phyloP scores from a whole-genome alignment of 140 eudicot genomes.

The Ambrosia hybrid region DNA sequence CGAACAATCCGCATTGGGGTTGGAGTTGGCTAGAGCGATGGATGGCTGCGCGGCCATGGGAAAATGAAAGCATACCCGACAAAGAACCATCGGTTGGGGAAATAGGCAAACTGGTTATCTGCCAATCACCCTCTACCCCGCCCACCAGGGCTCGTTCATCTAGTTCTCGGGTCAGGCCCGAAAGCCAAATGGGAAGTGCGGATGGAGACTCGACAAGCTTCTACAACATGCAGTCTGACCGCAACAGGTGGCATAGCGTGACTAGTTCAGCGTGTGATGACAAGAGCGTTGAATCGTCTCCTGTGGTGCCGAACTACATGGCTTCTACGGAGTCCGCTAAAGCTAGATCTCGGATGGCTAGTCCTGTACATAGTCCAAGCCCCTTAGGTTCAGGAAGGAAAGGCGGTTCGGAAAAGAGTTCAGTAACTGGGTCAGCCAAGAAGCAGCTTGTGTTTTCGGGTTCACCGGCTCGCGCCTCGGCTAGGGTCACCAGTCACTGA shows the following conservation, averaged over 20 bases:
- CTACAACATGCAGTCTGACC: conserved; percentile 52
- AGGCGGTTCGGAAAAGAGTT: conserved; percentile 30
- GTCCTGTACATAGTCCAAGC: conserved; percentile 37
- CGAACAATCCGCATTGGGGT: conserved; percentile 82
- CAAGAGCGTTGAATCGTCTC: conserved; percentile 62
- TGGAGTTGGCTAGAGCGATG: conserved; percentile 93
- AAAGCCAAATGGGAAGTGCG: conserved; percentile 50
- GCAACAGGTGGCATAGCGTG: conserved; percentile 46
- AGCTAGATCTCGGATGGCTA: conserved; percentile 51
- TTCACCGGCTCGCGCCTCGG: conserved; percentile 43
- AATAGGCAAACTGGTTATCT: conserved; percentile 3
- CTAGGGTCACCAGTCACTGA: conserved; percentile 43
- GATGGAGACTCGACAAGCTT: conserved; percentile 59
- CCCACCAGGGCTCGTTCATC: conserved; percentile 26
- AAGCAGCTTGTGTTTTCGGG: conserved; percentile 54
- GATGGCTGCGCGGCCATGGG: conserved; percentile 89
- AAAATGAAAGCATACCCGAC: conserved; percentile 33
- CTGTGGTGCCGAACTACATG: conserved; percentile 64
- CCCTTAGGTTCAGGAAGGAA: conserved; percentile 50
- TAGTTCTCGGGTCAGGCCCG: conserved; percentile 36
- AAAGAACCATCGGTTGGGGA: conserved; percentile 40
- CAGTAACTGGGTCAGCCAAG: conserved; percentile 44
- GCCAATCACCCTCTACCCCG: too few relatives aligned
- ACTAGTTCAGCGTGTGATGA: conserved; percentile 61
- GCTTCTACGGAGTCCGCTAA: conserved; percentile 55